Percentiles rank a stretch among this genome's conserved stretches.
These are phyloP conservation scores for Vigna hirtella DNA, from an alignment of 306 rosid genomes.

Conservation along the genomic window DNA sequence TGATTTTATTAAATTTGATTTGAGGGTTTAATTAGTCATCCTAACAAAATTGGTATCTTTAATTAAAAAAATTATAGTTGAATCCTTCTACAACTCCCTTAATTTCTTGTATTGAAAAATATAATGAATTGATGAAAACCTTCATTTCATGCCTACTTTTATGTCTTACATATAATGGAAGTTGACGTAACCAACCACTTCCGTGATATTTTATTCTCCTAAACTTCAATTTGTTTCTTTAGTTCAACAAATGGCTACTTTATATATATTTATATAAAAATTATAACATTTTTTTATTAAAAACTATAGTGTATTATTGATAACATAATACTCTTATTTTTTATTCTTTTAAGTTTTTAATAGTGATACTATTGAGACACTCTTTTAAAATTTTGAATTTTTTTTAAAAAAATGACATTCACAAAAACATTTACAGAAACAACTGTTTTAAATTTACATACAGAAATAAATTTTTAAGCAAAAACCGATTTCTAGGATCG, in stretches of 20 bases:
- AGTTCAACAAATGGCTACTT: background rate
- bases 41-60: background rate
- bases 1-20: background rate
- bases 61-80: background rate
- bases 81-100: background rate
- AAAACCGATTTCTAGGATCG: too few species aligned
- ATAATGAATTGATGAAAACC: background rate
- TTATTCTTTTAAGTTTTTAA: background rate
- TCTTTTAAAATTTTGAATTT: background rate
- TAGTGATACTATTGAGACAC: background rate
- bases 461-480: too few species aligned
- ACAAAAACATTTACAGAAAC: too few species aligned
- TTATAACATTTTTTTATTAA: background rate
- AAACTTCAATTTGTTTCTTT: background rate
- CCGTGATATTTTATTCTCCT: background rate
- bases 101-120: background rate
- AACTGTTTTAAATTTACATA: too few species aligned
- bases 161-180: constrained; percentile 1
- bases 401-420: too few species aligned
- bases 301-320: background rate
- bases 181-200: background rate
- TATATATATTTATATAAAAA: background rate
- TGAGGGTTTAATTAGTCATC: background rate
- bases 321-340: too few species aligned
- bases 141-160: background rate